These are phyloP conservation scores for Monosporascus ibericus DNA, from an alignment of 2,329 filamentous ascomycete genomes.

Conservation along the genomic window DNA sequence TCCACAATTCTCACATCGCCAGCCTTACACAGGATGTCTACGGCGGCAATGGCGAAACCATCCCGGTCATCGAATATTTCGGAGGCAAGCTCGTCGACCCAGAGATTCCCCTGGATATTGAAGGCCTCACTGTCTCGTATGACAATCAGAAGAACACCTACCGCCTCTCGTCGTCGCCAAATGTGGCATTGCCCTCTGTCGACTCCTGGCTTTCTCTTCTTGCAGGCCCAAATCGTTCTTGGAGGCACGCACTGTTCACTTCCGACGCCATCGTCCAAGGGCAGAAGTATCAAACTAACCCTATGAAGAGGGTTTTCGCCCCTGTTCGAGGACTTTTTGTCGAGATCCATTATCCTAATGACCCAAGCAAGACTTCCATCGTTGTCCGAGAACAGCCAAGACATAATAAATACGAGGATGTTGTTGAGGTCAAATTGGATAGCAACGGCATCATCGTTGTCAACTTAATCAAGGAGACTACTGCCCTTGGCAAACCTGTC, in stretches of 20 bases:
- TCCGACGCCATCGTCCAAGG: conserved; percentile 93
- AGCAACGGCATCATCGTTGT: conserved; percentile 76
- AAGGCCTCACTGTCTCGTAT: conserved; percentile 78
- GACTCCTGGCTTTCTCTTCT: conserved; percentile 86
- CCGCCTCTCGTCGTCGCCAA: conserved; percentile 70
- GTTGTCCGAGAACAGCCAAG: conserved; percentile 80
- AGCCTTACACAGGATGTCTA: conserved; percentile 77
- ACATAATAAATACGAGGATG: conserved; percentile 80
- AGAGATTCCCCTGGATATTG: conserved; percentile 69
- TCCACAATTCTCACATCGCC: conserved; percentile 84
- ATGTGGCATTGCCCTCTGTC: conserved; percentile 66
- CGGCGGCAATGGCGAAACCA: conserved; percentile 60
- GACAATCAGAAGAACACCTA: conserved; percentile 77
- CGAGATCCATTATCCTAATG: conserved; percentile 76
- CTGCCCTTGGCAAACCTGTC: conserved; percentile 75
- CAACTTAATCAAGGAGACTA: conserved; percentile 90
- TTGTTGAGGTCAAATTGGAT: conserved; percentile 75
- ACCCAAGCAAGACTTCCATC: conserved; percentile 78
- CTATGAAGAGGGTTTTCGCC: conserved; percentile 84
- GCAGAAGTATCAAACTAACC: conserved; percentile 95
- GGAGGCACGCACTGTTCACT: conserved; percentile 91
- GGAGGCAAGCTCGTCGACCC: conserved; percentile 76
- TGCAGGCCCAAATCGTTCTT: conserved; percentile 79
- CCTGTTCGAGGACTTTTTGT: conserved; percentile 82
- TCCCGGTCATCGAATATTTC: conserved; percentile 91